Conservation (phyloP, 805 yeast species). For the Babjeviella inositovora region DNA sequence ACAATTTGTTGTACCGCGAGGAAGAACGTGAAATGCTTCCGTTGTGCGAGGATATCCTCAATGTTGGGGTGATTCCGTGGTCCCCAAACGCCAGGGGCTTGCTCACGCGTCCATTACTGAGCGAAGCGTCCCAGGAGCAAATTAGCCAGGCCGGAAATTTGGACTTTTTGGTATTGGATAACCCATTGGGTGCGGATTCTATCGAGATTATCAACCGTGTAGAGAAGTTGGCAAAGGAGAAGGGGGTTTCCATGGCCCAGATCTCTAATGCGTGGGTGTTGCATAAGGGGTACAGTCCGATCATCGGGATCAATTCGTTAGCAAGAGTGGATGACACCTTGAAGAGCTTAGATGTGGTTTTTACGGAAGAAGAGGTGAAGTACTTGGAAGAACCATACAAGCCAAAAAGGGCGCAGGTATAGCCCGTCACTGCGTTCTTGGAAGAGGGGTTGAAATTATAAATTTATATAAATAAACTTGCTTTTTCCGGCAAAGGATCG, state of each 20-base stretch:
- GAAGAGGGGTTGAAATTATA: too few relatives aligned
- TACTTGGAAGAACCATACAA: constrained; percentile 5
- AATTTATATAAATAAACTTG: too few relatives aligned
- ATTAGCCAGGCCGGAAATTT: too few relatives aligned
- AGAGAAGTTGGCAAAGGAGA: constrained; percentile 4
- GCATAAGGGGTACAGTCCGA: constrained; percentile 7
- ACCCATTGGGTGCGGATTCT: not conserved
- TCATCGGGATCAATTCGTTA: constrained; percentile 7
- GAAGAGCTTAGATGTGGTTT: constrained; percentile 3
- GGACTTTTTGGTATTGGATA: constrained; percentile 2
- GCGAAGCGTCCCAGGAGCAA: constrained; percentile 3
- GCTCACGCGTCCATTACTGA: constrained; percentile 8
- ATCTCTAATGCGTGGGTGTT: constrained; percentile 10
- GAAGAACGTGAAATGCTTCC: constrained; percentile 15
- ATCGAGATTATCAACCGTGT: constrained; percentile 4
- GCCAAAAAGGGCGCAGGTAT: too few relatives aligned
- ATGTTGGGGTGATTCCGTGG: constrained; percentile 13
- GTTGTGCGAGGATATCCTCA: too few relatives aligned
- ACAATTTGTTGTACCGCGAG: constrained; percentile 12
- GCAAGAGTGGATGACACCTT: constrained; percentile 7
- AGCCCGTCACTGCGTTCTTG: too few relatives aligned
- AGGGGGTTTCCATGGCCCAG: constrained; percentile 5
- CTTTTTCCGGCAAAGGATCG: too few relatives aligned
- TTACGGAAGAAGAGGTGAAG: constrained; percentile 3
- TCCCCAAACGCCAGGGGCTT: constrained; percentile 13